Evolutionary conservation across 148 eudicot genomes (phyloP).

Genomic region (Vaccinium corymbosum): DNA sequence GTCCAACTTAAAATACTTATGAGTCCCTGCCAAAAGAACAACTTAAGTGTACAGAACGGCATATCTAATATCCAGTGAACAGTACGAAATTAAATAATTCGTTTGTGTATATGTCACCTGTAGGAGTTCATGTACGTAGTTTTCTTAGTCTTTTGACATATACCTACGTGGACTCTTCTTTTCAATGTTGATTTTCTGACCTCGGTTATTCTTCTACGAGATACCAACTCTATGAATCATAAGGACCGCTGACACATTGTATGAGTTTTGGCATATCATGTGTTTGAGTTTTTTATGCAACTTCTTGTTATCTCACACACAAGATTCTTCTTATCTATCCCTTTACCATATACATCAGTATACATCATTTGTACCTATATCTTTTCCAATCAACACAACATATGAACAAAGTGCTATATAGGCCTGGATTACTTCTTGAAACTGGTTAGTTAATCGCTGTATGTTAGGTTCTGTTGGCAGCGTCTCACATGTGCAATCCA

Average conservation of each 20-base stretch:
- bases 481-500: conserved; percentile 33
- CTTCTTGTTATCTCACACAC: background rate
- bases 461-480: conserved; percentile 39
- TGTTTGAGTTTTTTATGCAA: background rate
- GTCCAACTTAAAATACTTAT: background rate
- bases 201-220: background rate
- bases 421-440: background rate
- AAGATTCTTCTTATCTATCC: background rate
- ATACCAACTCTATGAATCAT: background rate
- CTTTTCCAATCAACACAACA: background rate
- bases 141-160: background rate
- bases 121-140: background rate
- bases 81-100: background rate
- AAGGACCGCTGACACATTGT: background rate
- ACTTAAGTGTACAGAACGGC: background rate
- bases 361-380: background rate
- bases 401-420: background rate
- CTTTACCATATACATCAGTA: background rate
- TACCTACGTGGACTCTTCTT: background rate
- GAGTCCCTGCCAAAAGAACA: background rate
- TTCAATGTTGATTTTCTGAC: background rate
- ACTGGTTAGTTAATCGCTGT: conserved; percentile 9
- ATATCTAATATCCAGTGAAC: background rate
- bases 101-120: background rate
- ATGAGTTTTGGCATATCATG: background rate